A percentile compares a stretch with the other conserved stretches of the same genome.
Conservation (phyloP, 805 yeast species). For the Yamadazyma kitorensis region DNA sequence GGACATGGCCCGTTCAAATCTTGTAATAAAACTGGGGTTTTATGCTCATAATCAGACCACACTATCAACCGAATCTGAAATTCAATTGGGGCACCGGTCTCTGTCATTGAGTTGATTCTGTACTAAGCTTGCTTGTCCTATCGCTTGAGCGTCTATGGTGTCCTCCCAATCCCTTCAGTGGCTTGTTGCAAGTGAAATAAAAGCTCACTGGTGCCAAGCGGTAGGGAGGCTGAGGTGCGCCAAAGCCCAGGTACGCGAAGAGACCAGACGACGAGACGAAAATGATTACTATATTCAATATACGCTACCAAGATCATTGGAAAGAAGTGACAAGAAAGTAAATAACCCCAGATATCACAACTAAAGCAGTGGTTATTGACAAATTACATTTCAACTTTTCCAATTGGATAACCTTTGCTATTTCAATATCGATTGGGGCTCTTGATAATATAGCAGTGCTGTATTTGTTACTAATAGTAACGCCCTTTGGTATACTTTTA, state of each 20-base stretch:
- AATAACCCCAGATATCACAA: conserved; percentile 7
- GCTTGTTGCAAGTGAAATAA: no score
- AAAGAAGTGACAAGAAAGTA: conserved; percentile 1
- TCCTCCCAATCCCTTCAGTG: no score
- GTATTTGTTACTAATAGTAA: conserved; percentile 37
- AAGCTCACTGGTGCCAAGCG: no score
- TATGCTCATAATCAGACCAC: conserved; percentile 36
- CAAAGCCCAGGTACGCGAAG: no score
- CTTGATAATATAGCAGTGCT: conserved; percentile 34
- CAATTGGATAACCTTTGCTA: conserved; percentile 13
- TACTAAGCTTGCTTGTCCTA: no score
- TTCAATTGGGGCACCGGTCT: conserved; percentile 2
- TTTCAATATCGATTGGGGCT: conserved; percentile 25
- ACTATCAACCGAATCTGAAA: conserved; percentile 23
- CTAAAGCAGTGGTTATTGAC: conserved; percentile 13
- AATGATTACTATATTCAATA: no score
- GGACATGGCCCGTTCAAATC: conserved; percentile 89
- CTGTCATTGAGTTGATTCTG: no score
- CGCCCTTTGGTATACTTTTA: conserved; percentile 54
- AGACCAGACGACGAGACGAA: no score
- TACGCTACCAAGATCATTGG: conserved; percentile 1
- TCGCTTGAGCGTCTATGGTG: no score
- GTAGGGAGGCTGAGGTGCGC: no score
- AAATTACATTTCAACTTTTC: conserved; percentile 18
- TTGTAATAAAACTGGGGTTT: conserved; percentile 65